Conservation (phyloP, 2,329 filamentous ascomycete genomes). For the Botrytis fragariae region DNA sequence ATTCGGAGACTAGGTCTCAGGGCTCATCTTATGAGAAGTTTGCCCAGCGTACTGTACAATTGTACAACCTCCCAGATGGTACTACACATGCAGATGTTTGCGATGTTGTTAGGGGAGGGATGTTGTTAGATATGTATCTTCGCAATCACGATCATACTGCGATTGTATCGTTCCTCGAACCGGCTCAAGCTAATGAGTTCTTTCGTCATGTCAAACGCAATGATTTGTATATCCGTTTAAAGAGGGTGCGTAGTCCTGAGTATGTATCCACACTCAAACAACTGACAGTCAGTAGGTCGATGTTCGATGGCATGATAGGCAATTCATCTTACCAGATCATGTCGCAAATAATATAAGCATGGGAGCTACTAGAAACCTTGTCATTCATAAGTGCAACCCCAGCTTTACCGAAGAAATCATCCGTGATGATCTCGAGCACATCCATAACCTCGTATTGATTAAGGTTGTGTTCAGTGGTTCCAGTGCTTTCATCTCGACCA, state of each 20-base stretch:
- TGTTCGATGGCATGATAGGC: slow-evolving; percentile 67
- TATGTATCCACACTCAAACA: background rate
- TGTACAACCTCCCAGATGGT: slow-evolving; percentile 60
- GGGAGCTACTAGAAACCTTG: slow-evolving; percentile 71
- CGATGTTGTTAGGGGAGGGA: slow-evolving; percentile 64
- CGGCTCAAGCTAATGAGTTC: slow-evolving; percentile 62
- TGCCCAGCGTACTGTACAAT: slow-evolving; percentile 56
- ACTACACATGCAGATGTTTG: slow-evolving; percentile 66
- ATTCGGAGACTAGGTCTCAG: slow-evolving; percentile 24
- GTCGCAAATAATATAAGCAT: slow-evolving; percentile 60
- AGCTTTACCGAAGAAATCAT: slow-evolving; percentile 62
- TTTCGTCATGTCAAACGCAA: slow-evolving; percentile 61
- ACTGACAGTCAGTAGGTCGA: slow-evolving; percentile 52
- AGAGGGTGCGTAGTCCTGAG: slow-evolving; percentile 52
- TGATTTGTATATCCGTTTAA: slow-evolving; percentile 66
- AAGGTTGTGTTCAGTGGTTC: slow-evolving; percentile 57
- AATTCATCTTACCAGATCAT: slow-evolving; percentile 63
- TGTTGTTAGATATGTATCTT: slow-evolving; percentile 66
- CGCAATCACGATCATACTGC: slow-evolving; percentile 57
- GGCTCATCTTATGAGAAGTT: slow-evolving; percentile 34
- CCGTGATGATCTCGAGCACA: slow-evolving; percentile 74
- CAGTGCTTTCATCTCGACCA: slow-evolving; percentile 69
- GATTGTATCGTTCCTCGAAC: slow-evolving; percentile 67
- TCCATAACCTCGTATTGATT: slow-evolving; percentile 73
- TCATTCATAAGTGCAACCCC: slow-evolving; percentile 59